Percentiles rank a stretch among this genome's conserved stretches.
Conservation (phyloP, 805 yeast species). For the Suhomyces vadensis region DNA sequence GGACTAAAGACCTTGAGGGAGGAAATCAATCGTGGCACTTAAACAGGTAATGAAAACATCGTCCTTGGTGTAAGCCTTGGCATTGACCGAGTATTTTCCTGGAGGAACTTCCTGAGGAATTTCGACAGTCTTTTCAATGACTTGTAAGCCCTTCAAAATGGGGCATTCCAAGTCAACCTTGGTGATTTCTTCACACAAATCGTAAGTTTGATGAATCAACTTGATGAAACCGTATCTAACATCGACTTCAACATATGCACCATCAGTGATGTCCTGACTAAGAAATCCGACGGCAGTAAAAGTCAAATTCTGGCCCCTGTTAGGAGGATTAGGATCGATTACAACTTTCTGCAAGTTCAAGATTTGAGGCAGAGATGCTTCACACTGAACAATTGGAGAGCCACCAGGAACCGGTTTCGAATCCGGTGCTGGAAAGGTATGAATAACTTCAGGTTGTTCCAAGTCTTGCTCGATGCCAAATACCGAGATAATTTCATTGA, state of each 20-base stretch:
- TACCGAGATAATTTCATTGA: slow-evolving; percentile 15
- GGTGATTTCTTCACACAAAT: slow-evolving; percentile 82
- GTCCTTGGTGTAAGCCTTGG: slow-evolving; percentile 85
- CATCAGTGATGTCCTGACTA: slow-evolving; percentile 60
- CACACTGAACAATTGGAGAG: slow-evolving; percentile 83
- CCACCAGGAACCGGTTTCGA: slow-evolving; percentile 85
- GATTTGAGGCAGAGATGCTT: slow-evolving; percentile 59
- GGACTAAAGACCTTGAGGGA: slow-evolving; percentile 25
- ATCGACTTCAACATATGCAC: slow-evolving; percentile 93
- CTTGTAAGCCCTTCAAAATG: slow-evolving; percentile 64
- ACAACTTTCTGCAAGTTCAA: slow-evolving; percentile 59
- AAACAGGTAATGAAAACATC: slow-evolving; percentile 84
- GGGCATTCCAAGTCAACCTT: slow-evolving; percentile 90
- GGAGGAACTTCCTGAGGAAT: slow-evolving; percentile 94
- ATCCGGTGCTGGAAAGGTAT: slow-evolving; percentile 32
- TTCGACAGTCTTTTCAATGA: slow-evolving; percentile 69
- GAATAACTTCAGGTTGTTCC: slow-evolving; percentile 9
- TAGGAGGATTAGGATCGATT: slow-evolving; percentile 85
- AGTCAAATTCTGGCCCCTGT: slow-evolving; percentile 79
- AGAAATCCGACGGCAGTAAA: slow-evolving; percentile 73
- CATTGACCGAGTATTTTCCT: slow-evolving; percentile 82
- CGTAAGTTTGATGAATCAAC: slow-evolving; percentile 84
- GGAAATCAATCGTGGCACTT: slow-evolving; percentile 64
- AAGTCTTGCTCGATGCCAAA: slow-evolving; percentile 8
- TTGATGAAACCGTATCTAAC: slow-evolving; percentile 92